Conservation (phyloP, 768 basidiomycete species). For the Lentinus brumalis region DNA sequence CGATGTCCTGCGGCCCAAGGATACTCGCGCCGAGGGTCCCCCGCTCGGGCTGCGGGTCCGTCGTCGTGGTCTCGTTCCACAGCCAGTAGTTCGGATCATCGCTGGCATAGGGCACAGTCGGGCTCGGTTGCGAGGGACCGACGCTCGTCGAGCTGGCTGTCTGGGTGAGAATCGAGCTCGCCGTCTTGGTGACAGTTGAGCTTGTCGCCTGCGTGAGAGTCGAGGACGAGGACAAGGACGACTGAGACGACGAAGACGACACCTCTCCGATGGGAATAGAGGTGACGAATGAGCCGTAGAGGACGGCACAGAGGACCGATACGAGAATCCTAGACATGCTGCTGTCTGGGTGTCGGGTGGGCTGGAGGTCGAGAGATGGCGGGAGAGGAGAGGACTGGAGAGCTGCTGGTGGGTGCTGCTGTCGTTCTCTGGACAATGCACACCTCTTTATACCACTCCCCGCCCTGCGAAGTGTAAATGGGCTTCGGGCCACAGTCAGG, state of each 20-base stretch:
- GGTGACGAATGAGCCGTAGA: constrained; percentile 5
- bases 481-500: too few species aligned
- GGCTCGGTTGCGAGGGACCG: constrained; percentile 10
- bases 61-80: constrained; percentile 21
- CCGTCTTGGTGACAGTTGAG: background rate
- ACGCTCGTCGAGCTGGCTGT: constrained; percentile 11
- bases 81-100: constrained; percentile 25
- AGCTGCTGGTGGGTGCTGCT: background rate
- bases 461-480: background rate
- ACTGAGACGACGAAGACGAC: background rate
- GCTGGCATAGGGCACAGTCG: constrained; percentile 24
- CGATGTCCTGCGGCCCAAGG: constrained; percentile 34
- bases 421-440: background rate
- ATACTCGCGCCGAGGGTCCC: constrained; percentile 28
- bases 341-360: background rate
- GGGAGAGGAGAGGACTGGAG: background rate
- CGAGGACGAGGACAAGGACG: background rate
- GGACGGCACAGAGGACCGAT: constrained; percentile 17
- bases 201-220: constrained; percentile 1
- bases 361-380: background rate
- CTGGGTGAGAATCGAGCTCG: background rate
- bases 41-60: constrained; percentile 24
- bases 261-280: constrained; percentile 10
- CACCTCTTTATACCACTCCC: background rate
- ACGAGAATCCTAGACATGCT: constrained; percentile 13